Base-by-base conservation (phyloP, 805 yeast genomes). In the Candida xyloterini region DNA sequence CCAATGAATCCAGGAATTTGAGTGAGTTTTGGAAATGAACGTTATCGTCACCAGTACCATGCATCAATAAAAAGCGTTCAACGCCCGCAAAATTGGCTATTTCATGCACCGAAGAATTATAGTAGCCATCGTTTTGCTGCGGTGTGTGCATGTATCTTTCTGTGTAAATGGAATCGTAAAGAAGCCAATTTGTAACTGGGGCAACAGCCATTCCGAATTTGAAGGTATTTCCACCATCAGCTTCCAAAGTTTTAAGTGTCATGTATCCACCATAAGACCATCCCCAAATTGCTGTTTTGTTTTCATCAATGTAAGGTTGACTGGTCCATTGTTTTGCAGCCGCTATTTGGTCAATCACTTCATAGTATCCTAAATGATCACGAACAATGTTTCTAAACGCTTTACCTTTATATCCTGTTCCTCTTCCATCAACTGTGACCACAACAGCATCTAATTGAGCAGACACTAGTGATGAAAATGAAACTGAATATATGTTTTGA, bases 221-320 rank as follows among this genome's bases (percentile, higher is more conserved):
- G 71, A 93, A 90, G 11, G 79, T 76, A 26, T 76, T 66, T 13
- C 88, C 87, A 2, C 70, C 71, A 62, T 93, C 98, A 15, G 71
- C 70, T 62, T 93, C 98, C 33, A 93, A 66, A 0, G 95, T 84
- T 63, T 90, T 93, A 52, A 93, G 72, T 0, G 99, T 89, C 72
- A 88, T 74, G 58, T 78, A 93, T 0, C 98, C 99, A 33, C 99
- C 99, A 59, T 91, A 93, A 15, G 95, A 85, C 99, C 99, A 93
- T 7, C 99, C 99, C 91, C 97, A 93, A 40, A 91, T 77, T 0
- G 95, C 95, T 10, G 87, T 79, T 44, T 77, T 74, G 3, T 72
- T 66, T 16, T 67, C 61, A 57, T 90, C 85, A 29, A 93, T 83
- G 55, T 82, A 91, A 2, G 69, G 43, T 50, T 74, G 76, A 4